Base-by-base conservation (phyloP, 2,329 filamentous ascomycete species). In the Colletotrichum sp. region DNA sequence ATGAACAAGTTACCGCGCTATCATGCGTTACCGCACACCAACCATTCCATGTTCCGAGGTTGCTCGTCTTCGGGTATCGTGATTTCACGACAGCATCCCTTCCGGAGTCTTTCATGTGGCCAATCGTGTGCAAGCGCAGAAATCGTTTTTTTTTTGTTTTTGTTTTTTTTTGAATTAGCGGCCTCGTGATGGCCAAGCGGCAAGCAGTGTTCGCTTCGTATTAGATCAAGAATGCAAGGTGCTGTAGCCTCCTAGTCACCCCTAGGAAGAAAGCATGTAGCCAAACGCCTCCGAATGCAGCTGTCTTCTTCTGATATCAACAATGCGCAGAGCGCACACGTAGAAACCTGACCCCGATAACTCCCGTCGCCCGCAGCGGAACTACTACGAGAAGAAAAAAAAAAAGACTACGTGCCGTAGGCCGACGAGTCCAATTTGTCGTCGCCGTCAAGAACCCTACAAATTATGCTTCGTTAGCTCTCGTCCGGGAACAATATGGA, bases 381-480 rank as follows among this genome's bases (percentile, higher is more conserved):
- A 32, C 18, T 34, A 55, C 6, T 10, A 18, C 26, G 21, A 13
- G 28, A 9, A 30, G 28, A 32, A 32, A 32, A 32, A n/a, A 64
- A 64, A 36, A 48, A 18, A 26, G 30, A 12, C 65, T 32, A 86
- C 18, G 83, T 80, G 64, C 84, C 86, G 69, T 88, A 88, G 15
- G 83, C 84, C 1, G 88, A 90, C n/a, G 83, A 79, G 61, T 91
- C 90, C 57, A 89, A 84, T 79, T 88, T 90, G 77, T 91, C 90
- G 65, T 91, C 89, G 15, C 87, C 86, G 76, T 91, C 89, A 13
- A 91, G 84, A 16, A 91, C 87, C 5, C 90, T 91, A 68, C 16
- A 67, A 9, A 68, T 18, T 65, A 10, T 34, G 30, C 18, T 7
- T 39, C 26, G 61, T 64, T 16, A 64, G 32, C 26, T 52, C 26